These are phyloP conservation scores for Pseudophaeomoniella oleicola DNA, from an alignment of 2,329 filamentous ascomycete species.

Conservation along the genomic window DNA sequence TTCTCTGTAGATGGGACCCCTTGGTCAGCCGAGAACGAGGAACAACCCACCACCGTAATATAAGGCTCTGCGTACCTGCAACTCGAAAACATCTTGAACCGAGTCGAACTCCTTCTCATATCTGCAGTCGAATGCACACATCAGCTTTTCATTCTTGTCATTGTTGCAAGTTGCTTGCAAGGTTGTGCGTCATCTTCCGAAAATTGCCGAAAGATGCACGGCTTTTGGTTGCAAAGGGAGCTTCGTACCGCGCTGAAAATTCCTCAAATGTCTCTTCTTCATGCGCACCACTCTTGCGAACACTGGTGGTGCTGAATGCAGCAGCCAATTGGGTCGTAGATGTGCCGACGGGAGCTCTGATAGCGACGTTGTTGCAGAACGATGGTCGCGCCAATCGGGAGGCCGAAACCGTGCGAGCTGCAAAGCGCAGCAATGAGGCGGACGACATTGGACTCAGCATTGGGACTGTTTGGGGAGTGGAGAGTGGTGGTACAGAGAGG, in stretches of 20 bases:
- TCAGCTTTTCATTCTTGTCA: slow-evolving; percentile 23
- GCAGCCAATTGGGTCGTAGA: slow-evolving; percentile 1
- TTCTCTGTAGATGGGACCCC: slow-evolving; percentile 53
- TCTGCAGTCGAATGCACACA: slow-evolving; percentile 36
- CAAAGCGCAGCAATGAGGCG: slow-evolving; percentile 53
- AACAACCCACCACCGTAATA: no score
- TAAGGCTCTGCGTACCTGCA: slow-evolving; percentile 61
- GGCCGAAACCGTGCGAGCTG: slow-evolving; percentile 49
- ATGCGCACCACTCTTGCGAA: slow-evolving; percentile 47
- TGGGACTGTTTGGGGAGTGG: slow-evolving; percentile 3
- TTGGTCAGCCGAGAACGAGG: no score
- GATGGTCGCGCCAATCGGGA: slow-evolving; percentile 20
- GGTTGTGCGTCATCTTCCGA: background rate
- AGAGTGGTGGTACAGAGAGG: slow-evolving; percentile 3
- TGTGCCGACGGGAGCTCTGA: background rate
- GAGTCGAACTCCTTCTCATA: slow-evolving; percentile 98
- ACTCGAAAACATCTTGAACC: slow-evolving; percentile 98
- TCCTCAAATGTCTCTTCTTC: slow-evolving; percentile 97
- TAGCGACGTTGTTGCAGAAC: slow-evolving; percentile 2
- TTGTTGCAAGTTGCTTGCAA: background rate
- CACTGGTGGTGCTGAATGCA: slow-evolving; percentile 34
- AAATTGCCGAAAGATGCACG: background rate
- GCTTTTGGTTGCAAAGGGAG: slow-evolving; percentile 3
- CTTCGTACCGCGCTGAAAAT: slow-evolving; percentile 81
- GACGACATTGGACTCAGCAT: slow-evolving; percentile 43